Conservation (phyloP, 23 red algal species). For the Gracilaria vermiculophylla region DNA sequence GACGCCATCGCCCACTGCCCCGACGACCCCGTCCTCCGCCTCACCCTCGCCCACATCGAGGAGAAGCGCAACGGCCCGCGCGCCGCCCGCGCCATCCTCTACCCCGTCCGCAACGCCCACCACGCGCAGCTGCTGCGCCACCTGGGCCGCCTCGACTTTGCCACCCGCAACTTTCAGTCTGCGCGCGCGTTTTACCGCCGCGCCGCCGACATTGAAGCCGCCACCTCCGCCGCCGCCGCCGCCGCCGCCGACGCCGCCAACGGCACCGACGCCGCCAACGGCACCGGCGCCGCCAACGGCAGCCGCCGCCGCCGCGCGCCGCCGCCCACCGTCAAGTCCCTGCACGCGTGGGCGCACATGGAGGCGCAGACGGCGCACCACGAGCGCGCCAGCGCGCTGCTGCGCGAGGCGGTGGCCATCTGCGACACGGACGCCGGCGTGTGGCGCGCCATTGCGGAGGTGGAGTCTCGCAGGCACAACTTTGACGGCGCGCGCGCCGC, state of each 20-base stretch:
- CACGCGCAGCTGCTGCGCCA: conserved; percentile 15
- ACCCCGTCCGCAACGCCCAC: not conserved
- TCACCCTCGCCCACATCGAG: conserved; percentile 20
- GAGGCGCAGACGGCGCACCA: conserved; percentile 1
- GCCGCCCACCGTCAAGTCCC: conserved; percentile 52
- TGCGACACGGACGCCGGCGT: conserved; percentile 17
- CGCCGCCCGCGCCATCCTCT: conserved; percentile 9
- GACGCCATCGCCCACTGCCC: conserved; percentile 27
- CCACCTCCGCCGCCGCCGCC: too few species aligned
- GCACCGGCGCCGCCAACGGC: too few species aligned
- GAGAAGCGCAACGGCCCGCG: conserved; percentile 6
- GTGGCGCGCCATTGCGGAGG: conserved; percentile 46
- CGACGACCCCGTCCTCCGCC: not conserved
- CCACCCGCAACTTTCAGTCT: not conserved
- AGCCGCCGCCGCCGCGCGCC: too few species aligned
- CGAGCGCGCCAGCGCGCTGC: not conserved
- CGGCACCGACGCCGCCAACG: too few species aligned
- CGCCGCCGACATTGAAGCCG: conserved; percentile 41
- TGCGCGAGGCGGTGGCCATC: conserved; percentile 18
- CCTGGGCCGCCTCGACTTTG: conserved; percentile 13
- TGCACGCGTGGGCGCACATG: conserved; percentile 69
- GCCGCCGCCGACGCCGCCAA: too few species aligned
- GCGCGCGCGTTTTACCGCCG: conserved; percentile 27
- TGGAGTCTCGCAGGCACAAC: conserved; percentile 38
- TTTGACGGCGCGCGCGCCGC: conserved; percentile 36